Conservation (phyloP, 164 flowering plant species). For the Aristolochia californica region DNA sequence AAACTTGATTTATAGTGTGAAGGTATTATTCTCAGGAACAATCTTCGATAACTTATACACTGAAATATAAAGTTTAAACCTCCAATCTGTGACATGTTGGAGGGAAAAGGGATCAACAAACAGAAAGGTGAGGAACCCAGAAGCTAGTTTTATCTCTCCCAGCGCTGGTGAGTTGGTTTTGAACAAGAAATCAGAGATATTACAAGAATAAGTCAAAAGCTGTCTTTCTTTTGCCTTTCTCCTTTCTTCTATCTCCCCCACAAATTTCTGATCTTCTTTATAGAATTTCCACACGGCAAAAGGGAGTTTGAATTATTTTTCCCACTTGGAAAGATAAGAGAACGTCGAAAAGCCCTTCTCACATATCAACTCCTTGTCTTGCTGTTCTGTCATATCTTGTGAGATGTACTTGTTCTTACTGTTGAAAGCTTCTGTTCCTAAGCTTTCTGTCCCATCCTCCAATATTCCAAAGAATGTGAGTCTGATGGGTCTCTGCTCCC, state of each 20-base stretch:
- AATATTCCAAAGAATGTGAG: constrained; percentile 51
- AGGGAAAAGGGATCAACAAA: constrained; percentile 4
- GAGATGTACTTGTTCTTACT: constrained; percentile 35
- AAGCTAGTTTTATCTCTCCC: constrained; percentile 8
- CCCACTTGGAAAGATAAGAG: constrained; percentile 19
- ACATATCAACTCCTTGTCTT: constrained; percentile 18
- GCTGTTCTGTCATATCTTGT: constrained; percentile 40
- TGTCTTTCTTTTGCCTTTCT: not conserved
- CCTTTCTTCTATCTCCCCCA: not conserved
- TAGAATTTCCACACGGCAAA: constrained; percentile 2
- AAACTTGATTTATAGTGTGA: constrained; percentile 1
- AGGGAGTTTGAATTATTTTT: constrained; percentile 19
- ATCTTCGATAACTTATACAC: constrained; percentile 5
- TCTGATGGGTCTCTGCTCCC: constrained; percentile 33
- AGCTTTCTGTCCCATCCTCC: constrained; percentile 86
- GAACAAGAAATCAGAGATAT: too few relatives aligned
- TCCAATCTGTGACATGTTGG: constrained; percentile 8
- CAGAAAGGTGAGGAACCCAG: constrained; percentile 17
- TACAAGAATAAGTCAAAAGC: too few relatives aligned
- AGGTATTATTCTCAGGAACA: constrained; percentile 5
- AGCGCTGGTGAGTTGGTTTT: too few relatives aligned
- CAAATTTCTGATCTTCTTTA: not conserved
- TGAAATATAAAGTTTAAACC: constrained; percentile 2
- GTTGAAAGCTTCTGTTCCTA: constrained; percentile 72
- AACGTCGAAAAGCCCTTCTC: constrained; percentile 16